Base-by-base conservation (phyloP, 257 asterid species). In the Ocimum tenuiflorum region DNA sequence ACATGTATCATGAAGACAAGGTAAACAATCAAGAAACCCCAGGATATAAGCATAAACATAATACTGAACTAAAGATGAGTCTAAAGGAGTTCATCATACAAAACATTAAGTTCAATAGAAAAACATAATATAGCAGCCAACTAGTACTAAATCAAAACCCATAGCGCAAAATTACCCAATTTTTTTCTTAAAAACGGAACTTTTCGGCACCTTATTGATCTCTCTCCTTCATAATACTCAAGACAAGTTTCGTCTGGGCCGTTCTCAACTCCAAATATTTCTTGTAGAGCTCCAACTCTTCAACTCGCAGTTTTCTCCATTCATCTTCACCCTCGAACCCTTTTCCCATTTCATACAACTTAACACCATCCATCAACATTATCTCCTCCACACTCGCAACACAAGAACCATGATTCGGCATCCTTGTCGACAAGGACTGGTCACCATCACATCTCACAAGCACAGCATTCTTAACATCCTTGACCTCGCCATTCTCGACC, bases 181-280 rank as follows among this genome's bases (percentile, higher is more conserved):
- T 31, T 2, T 60, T 36, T 36, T 7, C 0, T 14, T 20, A 36
- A 24, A 51, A 2, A 52, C 12, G 60, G 29, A 54, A 54, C 65
- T 47, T 54, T 54, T 54, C 20, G 27, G 33, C 59, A 9, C 43
- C 41, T 74, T 70, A 66, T 8, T 5, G 24, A 3, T 43, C 74
- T 0, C 38, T 8, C 3, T 70, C 59, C 63, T 65, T 76, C 67
- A 77, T 20, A 7, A n/a, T 70, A 45, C 65, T 77, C 67, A 73
- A 15, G 18, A 89, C 75, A 33, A 78, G 73, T 69, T 49, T 82
- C 0, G 72, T 19, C 49, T 80, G 81, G 4, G 76, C 81, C 1
- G 22, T 22, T 43, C 19, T 65, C 59, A 86, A 14, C 69, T 82
- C 85, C 58, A 46, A 7, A 45, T 66, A 76, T 76, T 60, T 77